Evolutionary conservation across 192 early-diverging fungal genomes (phyloP).

Genomic region (Backusella psychrophila): DNA sequence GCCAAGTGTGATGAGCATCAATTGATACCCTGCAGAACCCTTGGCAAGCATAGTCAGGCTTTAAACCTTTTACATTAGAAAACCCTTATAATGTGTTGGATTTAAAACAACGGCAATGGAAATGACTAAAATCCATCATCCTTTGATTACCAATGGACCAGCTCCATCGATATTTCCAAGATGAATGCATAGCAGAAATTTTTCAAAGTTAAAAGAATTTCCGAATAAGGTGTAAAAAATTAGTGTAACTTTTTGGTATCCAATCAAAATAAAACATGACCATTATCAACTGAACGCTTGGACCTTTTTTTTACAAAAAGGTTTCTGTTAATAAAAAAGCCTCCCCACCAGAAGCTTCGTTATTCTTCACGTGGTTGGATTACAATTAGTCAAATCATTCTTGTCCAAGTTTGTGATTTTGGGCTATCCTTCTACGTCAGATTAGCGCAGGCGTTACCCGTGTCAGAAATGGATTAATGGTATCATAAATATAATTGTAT

Average conservation of each 20-base stretch:
- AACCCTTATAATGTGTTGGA: not conserved
- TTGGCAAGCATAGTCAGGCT: not conserved
- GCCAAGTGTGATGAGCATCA: not conserved
- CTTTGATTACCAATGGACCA: no score
- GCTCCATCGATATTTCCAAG: not conserved
- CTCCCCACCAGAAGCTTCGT: not conserved
- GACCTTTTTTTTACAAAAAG: not conserved
- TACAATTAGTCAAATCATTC: not conserved
- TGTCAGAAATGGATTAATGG: no score
- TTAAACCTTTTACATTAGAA: not conserved
- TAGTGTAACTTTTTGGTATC: not conserved
- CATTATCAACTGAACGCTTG: constrained; percentile 1
- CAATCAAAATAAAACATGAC: constrained; percentile 1
- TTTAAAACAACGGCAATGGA: not conserved
- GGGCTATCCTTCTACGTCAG: no score
- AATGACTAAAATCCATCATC: not conserved
- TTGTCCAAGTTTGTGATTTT: not conserved
- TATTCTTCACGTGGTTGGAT: constrained; percentile 1
- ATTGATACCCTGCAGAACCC: not conserved
- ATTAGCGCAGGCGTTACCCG: no score
- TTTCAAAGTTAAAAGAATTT: not conserved
- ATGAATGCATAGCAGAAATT: not conserved
- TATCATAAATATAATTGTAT: no score
- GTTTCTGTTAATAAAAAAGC: not conserved
- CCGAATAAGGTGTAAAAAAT: not conserved